Percentiles rank a stretch among this genome's conserved stretches.
phyloP scores from a whole-genome alignment of 345 rosid genomes.

The Populus simonii region DNA sequence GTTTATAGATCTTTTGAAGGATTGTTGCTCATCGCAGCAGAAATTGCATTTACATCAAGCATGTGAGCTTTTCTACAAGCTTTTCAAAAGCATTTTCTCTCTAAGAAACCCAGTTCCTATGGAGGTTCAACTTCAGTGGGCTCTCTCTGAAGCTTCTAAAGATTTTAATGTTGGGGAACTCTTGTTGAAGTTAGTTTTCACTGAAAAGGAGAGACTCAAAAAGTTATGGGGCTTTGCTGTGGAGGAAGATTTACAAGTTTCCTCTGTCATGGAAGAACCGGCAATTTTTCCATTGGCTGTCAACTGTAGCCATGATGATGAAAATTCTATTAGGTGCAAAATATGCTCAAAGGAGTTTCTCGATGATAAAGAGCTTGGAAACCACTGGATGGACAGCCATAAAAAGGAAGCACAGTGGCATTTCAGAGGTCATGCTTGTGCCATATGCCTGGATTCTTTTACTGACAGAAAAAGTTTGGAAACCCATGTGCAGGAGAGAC shows the following conservation, averaged over 20 bases:
- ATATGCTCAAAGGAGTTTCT: slow-evolving; percentile 53
- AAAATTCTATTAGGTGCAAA: slow-evolving; percentile 53
- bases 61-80: slow-evolving; percentile 92
- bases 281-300: slow-evolving; percentile 39
- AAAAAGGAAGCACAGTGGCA: slow-evolving; percentile 79
- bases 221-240: slow-evolving; percentile 69
- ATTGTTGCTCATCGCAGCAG: slow-evolving; percentile 58
- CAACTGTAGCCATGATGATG: slow-evolving; percentile 39
- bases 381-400: slow-evolving; percentile 70
- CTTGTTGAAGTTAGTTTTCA: slow-evolving; percentile 65
- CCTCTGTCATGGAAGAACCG: slow-evolving; percentile 39
- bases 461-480: slow-evolving; percentile 69
- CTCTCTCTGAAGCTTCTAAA: slow-evolving; percentile 85
- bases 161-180: slow-evolving; percentile 55
- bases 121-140: slow-evolving; percentile 95
- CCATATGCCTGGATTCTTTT: slow-evolving; percentile 93
- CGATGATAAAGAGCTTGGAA: slow-evolving; percentile 51
- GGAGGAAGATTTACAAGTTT: slow-evolving; percentile 37
- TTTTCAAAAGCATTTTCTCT: slow-evolving; percentile 84
- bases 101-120: slow-evolving; percentile 86
- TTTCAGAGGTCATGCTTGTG: slow-evolving; percentile 86
- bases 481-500: slow-evolving; percentile 90
- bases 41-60: slow-evolving; percentile 82
- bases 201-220: slow-evolving; percentile 71
- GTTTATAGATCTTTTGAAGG: slow-evolving; percentile 64